Evolutionary conservation across 1,284 basidiomycete genomes (phyloP).

Genomic region (Cerioporus squamosus): DNA sequence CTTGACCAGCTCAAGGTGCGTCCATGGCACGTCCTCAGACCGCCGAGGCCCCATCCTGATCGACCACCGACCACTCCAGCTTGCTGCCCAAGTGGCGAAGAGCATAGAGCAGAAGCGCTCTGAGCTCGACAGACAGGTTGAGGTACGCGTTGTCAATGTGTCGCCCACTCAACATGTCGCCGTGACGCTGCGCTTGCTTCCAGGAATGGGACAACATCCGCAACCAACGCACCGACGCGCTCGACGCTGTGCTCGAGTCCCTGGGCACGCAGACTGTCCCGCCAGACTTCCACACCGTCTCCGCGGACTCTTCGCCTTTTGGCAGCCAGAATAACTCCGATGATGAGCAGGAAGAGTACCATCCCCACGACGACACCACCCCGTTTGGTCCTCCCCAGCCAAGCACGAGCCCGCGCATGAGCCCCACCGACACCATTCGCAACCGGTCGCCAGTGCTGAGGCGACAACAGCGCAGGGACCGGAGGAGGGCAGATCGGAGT

Average conservation of each 20-base stretch:
- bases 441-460: constrained; percentile 26
- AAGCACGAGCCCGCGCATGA: constrained; percentile 28
- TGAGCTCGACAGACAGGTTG: constrained; percentile 59
- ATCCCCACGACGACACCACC: constrained; percentile 14
- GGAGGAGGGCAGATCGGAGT: constrained; percentile 47
- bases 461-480: constrained; percentile 32
- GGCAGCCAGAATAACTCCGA: constrained; percentile 67
- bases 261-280: constrained; percentile 74
- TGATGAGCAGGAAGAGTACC: constrained; percentile 39
- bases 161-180: neutral
- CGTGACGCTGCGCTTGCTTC: neutral
- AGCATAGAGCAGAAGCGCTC: constrained; percentile 71
- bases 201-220: constrained; percentile 76
- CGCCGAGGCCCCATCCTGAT: too few relatives aligned
- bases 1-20: constrained; percentile 74
- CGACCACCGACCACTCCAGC: constrained; percentile 41
- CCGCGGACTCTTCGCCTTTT: constrained; percentile 70
- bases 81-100: constrained; percentile 73
- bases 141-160: constrained; percentile 45
- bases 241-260: constrained; percentile 72
- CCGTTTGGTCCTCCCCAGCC: constrained; percentile 20
- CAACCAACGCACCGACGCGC: constrained; percentile 56
- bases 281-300: constrained; percentile 69
- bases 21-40: neutral
- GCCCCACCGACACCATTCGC: constrained; percentile 37